A percentile compares a stretch with the other conserved stretches of the same genome.
phyloP scores from a whole-genome alignment of 179 eudicot genomes.

The Vitellaria paradoxa region DNA sequence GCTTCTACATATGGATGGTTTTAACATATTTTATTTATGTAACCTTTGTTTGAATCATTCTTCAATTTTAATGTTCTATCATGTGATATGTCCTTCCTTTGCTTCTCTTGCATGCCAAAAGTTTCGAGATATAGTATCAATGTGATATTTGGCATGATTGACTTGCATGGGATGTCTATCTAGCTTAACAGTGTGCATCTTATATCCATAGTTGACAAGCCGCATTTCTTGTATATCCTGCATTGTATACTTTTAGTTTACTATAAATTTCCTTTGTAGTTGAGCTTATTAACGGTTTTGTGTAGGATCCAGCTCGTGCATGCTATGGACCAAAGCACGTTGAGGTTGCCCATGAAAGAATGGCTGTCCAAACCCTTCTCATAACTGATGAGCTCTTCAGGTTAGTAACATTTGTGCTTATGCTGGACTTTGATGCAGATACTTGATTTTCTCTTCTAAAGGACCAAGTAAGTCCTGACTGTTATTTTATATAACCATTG shows the following conservation, averaged over 20 bases:
- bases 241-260: background rate
- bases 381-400: constrained; percentile 90
- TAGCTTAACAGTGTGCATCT: too few relatives aligned
- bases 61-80: too few relatives aligned
- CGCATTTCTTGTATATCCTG: too few relatives aligned
- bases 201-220: too few relatives aligned
- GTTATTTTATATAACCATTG: background rate
- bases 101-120: too few relatives aligned
- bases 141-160: too few relatives aligned
- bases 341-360: constrained; percentile 93
- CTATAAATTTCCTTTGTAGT: background rate
- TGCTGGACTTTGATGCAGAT: background rate
- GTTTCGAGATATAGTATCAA: too few relatives aligned
- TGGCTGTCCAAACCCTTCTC: constrained; percentile 93
- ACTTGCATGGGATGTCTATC: too few relatives aligned
- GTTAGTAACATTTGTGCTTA: constrained; percentile 29
- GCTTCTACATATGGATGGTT: too few relatives aligned
- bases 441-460: background rate
- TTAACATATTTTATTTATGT: too few relatives aligned
- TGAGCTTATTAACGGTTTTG: constrained; percentile 5
- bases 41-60: too few relatives aligned
- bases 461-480: background rate
- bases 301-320: constrained; percentile 83
- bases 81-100: too few relatives aligned
- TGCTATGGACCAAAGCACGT: constrained; percentile 99